Percentiles rank a stretch among this genome's conserved stretches.
phyloP scores from a whole-genome alignment of 2,329 filamentous ascomycete species.

The Penicillium aurantiogriseum region DNA sequence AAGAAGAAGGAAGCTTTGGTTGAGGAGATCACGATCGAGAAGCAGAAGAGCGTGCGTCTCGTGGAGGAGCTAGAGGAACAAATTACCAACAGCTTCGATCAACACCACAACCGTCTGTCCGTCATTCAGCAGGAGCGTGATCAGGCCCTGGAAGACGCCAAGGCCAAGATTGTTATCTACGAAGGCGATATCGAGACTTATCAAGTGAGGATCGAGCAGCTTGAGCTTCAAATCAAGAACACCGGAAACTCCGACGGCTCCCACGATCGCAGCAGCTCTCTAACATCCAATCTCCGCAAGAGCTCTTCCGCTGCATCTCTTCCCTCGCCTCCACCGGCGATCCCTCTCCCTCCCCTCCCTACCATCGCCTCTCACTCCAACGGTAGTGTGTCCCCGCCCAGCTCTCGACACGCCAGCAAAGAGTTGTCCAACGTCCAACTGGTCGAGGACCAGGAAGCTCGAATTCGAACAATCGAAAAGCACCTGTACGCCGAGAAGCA shows the following conservation, averaged over 20 bases:
- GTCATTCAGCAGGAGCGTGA: slow-evolving; percentile 73
- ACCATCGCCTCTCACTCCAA: slow-evolving; percentile 52
- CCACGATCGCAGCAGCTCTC: slow-evolving; percentile 58
- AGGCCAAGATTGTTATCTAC: slow-evolving; percentile 60
- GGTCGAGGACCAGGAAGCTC: slow-evolving; percentile 91
- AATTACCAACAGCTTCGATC: slow-evolving; percentile 90
- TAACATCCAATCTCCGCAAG: slow-evolving; percentile 74
- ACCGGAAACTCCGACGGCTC: slow-evolving; percentile 33
- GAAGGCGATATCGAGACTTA: slow-evolving; percentile 66
- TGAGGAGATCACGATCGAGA: slow-evolving; percentile 59
- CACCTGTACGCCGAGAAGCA: slow-evolving; percentile 95
- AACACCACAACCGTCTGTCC: slow-evolving; percentile 88
- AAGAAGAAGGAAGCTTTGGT: slow-evolving; percentile 48
- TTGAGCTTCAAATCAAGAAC: slow-evolving; percentile 59
- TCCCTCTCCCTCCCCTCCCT: slow-evolving; percentile 91
- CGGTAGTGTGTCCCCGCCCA: slow-evolving; percentile 57
- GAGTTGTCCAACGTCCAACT: slow-evolving; percentile 75
- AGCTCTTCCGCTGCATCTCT: slow-evolving; percentile 77
- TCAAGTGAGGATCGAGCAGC: slow-evolving; percentile 58
- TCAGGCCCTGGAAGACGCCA: slow-evolving; percentile 75
- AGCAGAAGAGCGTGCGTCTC: slow-evolving; percentile 86
- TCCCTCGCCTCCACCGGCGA: slow-evolving; percentile 90
- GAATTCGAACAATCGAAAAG: slow-evolving; percentile 94
- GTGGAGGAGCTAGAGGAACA: slow-evolving; percentile 97
- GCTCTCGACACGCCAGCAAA: slow-evolving; percentile 74